phyloP scores from a whole-genome alignment of 768 basidiomycete genomes.

The Agaricus blazei region DNA sequence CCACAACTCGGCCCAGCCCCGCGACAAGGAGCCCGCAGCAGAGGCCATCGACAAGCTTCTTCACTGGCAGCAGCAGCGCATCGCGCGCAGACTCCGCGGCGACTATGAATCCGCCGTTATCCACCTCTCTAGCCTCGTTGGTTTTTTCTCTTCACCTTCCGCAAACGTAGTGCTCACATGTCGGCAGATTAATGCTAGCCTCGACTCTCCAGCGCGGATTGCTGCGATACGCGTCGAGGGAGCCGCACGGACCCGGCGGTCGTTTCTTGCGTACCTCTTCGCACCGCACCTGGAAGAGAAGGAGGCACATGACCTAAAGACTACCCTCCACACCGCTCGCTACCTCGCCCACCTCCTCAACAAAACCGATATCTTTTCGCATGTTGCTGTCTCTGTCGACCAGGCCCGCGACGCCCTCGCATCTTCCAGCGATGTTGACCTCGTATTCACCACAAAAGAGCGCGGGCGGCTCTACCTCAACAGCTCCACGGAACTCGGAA shows the following conservation, averaged over 20 bases:
- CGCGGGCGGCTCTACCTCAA: constrained; percentile 72
- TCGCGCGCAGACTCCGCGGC: constrained; percentile 59
- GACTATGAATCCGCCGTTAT: constrained; percentile 72
- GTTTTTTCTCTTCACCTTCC: constrained; percentile 16
- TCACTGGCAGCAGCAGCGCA: constrained; percentile 74
- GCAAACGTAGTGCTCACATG: not conserved
- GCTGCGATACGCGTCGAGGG: constrained; percentile 81
- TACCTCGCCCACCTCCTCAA: constrained; percentile 60
- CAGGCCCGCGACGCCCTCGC: constrained; percentile 49
- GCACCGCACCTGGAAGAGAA: constrained; percentile 44
- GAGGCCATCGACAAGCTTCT: constrained; percentile 43
- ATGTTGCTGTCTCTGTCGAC: constrained; percentile 62
- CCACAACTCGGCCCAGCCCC: constrained; percentile 46
- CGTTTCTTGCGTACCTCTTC: constrained; percentile 80
- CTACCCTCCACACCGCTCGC: constrained; percentile 61
- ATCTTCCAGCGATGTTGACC: constrained; percentile 60
- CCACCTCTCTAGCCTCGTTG: constrained; percentile 59
- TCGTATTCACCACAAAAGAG: constrained; percentile 77
- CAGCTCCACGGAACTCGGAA: constrained; percentile 87
- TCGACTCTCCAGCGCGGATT: constrained; percentile 62
- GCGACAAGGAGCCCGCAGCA: constrained; percentile 51
- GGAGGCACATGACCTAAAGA: constrained; percentile 10
- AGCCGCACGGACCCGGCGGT: constrained; percentile 62
- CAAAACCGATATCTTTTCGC: constrained; percentile 73
- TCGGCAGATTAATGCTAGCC: constrained; percentile 59